Conservation (phyloP, 2,329 filamentous ascomycete genomes). For the Cercospora sojina region DNA sequence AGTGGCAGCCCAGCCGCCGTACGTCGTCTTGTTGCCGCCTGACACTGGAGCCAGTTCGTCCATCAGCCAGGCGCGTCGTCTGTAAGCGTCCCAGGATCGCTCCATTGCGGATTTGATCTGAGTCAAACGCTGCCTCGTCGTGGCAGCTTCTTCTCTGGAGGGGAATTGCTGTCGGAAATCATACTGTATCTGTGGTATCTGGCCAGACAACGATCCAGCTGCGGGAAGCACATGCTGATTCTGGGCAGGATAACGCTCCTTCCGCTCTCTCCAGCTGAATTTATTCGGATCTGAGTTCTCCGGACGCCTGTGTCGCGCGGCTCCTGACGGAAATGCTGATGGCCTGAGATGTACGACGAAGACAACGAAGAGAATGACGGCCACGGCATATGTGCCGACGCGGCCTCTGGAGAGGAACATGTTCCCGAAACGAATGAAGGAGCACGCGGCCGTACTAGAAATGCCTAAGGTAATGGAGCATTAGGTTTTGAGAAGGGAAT, state of each 20-base stretch:
- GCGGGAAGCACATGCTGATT: constrained; percentile 14
- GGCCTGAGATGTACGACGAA: constrained; percentile 16
- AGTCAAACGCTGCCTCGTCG: constrained; percentile 17
- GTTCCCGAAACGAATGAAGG: background rate
- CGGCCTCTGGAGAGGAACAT: constrained; percentile 13
- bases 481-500: background rate
- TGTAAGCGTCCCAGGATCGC: constrained; percentile 80
- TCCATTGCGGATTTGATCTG: constrained; percentile 70
- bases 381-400: constrained; percentile 7
- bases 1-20: constrained; percentile 89
- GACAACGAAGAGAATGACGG: constrained; percentile 12
- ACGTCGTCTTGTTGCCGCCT: constrained; percentile 69
- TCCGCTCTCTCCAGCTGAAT: constrained; percentile 21
- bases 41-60: constrained; percentile 74
- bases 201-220: background rate
- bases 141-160: constrained; percentile 5
- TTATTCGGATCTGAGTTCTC: background rate
- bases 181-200: constrained; percentile 20
- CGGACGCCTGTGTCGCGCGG: background rate
- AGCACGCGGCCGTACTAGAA: background rate
- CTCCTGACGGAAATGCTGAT: background rate
- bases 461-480: background rate
- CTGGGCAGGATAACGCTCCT: constrained; percentile 20
- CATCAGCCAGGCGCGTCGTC: constrained; percentile 74
- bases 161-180: constrained; percentile 6